phyloP scores from a whole-genome alignment of 306 rosid species.

The Leucaena leucocephala region DNA sequence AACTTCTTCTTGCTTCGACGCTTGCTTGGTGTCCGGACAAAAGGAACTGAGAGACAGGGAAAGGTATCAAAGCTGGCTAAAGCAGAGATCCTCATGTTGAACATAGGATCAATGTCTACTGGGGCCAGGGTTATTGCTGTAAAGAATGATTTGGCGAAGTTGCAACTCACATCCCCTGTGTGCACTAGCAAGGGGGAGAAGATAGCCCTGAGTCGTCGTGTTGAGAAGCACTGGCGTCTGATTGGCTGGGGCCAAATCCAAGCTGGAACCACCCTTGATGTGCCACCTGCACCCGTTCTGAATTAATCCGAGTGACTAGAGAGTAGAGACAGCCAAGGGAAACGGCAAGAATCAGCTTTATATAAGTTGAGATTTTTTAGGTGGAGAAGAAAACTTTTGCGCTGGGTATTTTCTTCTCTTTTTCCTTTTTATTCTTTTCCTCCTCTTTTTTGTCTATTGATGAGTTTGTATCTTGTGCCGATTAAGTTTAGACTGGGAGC shows the following conservation, averaged over 20 bases:
- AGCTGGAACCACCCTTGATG: conserved; percentile 43
- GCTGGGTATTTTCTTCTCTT: conserved; percentile 34
- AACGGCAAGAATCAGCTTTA: conserved; percentile 17
- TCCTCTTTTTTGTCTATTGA: neutral
- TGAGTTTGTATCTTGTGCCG: conserved; percentile 34
- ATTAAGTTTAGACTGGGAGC: conserved; percentile 39
- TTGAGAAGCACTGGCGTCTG: conserved; percentile 88
- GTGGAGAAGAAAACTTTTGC: conserved; percentile 44
- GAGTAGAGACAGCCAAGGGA: conserved; percentile 3
- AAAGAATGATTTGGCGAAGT: conserved; percentile 83
- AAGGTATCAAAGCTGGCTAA: conserved; percentile 87
- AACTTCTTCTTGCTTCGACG: conserved; percentile 92
- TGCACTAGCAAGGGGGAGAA: conserved; percentile 97
- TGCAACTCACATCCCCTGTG: conserved; percentile 94
- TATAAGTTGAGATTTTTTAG: conserved; percentile 46
- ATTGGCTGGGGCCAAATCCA: conserved; percentile 47
- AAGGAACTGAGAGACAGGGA: conserved; percentile 93
- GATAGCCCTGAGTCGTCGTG: conserved; percentile 91
- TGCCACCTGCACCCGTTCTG: conserved; percentile 34
- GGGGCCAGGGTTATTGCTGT: conserved; percentile 91
- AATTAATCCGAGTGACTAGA: conserved; percentile 24
- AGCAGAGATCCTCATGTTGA: conserved; percentile 93
- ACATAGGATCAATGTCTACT: conserved; percentile 95
- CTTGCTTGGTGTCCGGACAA: conserved; percentile 91
- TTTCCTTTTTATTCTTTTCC: neutral